These are phyloP conservation scores for Diplodia seriata DNA, from an alignment of 2,329 filamentous ascomycete genomes.

Conservation along the genomic window DNA sequence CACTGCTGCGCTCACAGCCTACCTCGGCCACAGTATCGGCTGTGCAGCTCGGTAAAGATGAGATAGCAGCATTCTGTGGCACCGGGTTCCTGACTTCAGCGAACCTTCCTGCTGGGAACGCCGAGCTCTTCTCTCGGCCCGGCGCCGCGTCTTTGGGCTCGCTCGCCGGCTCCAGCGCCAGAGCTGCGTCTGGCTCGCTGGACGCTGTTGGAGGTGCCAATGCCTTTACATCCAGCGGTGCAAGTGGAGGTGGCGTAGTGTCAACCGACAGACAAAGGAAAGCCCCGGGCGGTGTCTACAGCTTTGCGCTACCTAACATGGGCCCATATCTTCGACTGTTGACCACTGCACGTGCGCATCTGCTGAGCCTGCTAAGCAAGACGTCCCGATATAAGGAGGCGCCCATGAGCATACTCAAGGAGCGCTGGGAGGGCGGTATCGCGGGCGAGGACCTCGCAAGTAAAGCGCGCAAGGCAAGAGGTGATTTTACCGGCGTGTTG, in stretches of 20 bases:
- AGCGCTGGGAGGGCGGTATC: slow-evolving; percentile 75
- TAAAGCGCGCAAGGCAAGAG: slow-evolving; percentile 59
- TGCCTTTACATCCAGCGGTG: slow-evolving; percentile 69
- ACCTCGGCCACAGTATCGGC: slow-evolving; percentile 53
- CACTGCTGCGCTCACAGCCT: slow-evolving; percentile 60
- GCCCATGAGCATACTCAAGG: slow-evolving; percentile 66
- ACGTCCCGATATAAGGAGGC: slow-evolving; percentile 67
- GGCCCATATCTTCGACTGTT: slow-evolving; percentile 72
- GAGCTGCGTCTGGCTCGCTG: slow-evolving; percentile 71
- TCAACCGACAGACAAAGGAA: slow-evolving; percentile 20
- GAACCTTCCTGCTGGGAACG: slow-evolving; percentile 47
- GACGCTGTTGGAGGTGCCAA: slow-evolving; percentile 73
- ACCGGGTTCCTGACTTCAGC: slow-evolving; percentile 70
- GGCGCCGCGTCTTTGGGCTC: slow-evolving; percentile 56
- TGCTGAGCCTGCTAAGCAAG: slow-evolving; percentile 65
- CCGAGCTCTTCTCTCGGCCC: slow-evolving; percentile 52
- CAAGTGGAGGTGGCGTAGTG: slow-evolving; percentile 42
- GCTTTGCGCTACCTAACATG: slow-evolving; percentile 69
- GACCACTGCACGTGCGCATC: slow-evolving; percentile 65
- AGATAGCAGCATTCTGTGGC: slow-evolving; percentile 66
- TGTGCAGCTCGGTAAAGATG: slow-evolving; percentile 52
- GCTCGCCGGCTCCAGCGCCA: slow-evolving; percentile 66
- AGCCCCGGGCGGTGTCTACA: slow-evolving; percentile 36
- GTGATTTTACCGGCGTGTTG: slow-evolving; percentile 64
- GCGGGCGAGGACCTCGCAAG: slow-evolving; percentile 54